Conservation (phyloP, 2,329 filamentous ascomycete species). For the Aureobasidium sp. region DNA sequence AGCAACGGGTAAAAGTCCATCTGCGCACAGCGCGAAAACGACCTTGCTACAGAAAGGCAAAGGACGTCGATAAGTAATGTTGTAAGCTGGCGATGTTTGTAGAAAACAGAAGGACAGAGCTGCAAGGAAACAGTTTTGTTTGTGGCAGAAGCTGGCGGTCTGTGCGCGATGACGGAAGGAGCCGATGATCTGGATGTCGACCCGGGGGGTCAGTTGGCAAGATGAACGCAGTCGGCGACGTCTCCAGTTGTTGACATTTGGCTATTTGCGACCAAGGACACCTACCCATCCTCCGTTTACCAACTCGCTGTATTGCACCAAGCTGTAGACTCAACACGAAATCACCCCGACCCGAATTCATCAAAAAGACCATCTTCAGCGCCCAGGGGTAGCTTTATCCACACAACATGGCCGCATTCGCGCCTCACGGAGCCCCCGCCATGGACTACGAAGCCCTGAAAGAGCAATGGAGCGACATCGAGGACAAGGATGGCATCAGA, state of each 20-base stretch:
- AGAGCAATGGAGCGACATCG: conserved; percentile 92
- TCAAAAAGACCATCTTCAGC: not conserved
- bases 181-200: not conserved
- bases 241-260: conserved; percentile 14
- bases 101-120: conserved; percentile 28
- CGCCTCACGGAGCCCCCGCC: conserved; percentile 21
- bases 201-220: not conserved
- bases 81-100: conserved; percentile 46
- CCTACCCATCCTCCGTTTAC: conserved; percentile 9
- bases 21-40: conserved; percentile 65
- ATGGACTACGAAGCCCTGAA: conserved; percentile 95
- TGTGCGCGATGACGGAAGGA: conserved; percentile 10
- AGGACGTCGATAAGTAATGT: conserved; percentile 53
- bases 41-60: conserved; percentile 40
- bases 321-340: not conserved
- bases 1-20: conserved; percentile 54
- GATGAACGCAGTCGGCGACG: conserved; percentile 15
- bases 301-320: not conserved
- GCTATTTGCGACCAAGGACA: not conserved
- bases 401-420: conserved; percentile 14
- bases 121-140: conserved; percentile 18
- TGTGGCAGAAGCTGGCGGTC: not conserved
- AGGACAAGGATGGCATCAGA: conserved; percentile 91
- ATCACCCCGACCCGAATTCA: not conserved
- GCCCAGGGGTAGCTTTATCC: conserved; percentile 4